Evolutionary conservation across 2,329 filamentous ascomycete species (phyloP), one percentile per base, ranked within the genome.

Genomic region (Pyricularia pennisetigena): DNA sequence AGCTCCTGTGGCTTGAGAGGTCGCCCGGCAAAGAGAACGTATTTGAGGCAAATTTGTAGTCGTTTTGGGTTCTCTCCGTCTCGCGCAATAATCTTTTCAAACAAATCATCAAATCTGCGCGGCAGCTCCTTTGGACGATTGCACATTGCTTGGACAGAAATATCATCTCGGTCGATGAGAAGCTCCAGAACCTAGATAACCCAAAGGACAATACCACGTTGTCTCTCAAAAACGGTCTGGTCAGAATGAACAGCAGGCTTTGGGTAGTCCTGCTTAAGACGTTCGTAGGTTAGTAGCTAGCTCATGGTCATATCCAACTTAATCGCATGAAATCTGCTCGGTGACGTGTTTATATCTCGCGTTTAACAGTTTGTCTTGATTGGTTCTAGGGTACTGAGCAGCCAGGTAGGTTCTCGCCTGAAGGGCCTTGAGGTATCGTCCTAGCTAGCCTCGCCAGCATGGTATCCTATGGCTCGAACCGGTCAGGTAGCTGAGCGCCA

Each of bases 1-100:
- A 85, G 76, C 70, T 87, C 79, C 0, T 78, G 70, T 0, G 75
- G 79, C 0, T 63, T 75, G 0, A 88, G 68, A 0, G 85, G 82
- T 0, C 74, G 70, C 8, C 73, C 75, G 0, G 86, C 78, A 28
- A 80, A 87, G 0, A 88, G 75, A 0, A 89, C 76, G 82, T 82
- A 88, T 24, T 83, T 79, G 0, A 88, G 69, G 32, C 81, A 86
- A 0, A 84, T 70, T 0, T 79, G 68, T 0, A 87, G 70, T 0
- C 78, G 74, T 0, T 81, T 74, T 64, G 75, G 74, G 5, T 85
- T 77, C 0, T 76, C 54, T 0, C 68, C 23, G 67, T 89, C 85
- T 20, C 83, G 78, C 0, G 69, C 79, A 2, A 88, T 68, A 0
- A 88, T 83, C 20, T 84, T 75, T 2, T 75, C 76, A 69, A 89